Base-by-base conservation (phyloP, 768 basidiomycete genomes). In the Amanita rimosa region DNA sequence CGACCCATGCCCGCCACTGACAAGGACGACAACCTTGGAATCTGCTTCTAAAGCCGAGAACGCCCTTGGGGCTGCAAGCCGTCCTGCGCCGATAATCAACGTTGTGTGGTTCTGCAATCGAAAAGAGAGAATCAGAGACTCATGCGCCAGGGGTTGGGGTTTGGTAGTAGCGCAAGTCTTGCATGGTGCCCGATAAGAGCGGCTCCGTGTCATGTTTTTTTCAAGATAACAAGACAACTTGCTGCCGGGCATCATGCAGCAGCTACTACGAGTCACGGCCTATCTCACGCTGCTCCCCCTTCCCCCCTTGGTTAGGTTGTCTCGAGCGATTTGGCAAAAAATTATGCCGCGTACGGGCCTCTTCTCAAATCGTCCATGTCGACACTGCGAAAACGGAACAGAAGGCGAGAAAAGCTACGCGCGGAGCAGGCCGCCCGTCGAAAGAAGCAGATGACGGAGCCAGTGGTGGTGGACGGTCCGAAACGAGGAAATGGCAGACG, bases 341-440 rank as follows among this genome's bases (percentile, higher is more conserved):
- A 94, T 62, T 79, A 90, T 54, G 56, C 73, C 1, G 68, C 71
- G 11, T 97, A 96, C 58, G 85, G 86, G 10, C 55, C 76, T 6
- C 74, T 95, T 1, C 76, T 95, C 49, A 94, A 93, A 67, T 60
- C 83, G 0, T 80, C 81, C 7, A 83, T 94, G 74, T 71, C 78
- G 4, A 76, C 80, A 38, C 78, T 97, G 50, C 82, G 90, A 14
- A 95, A 95, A 64, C 80, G 93, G 14, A 92, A 97, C 72, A 95
- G 90, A n/a, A 95, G 93, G 64, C 80, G 84, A 41, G 93, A 95
- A 62, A 94, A 91, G 65, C 68, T 72, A 16, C 78, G 81, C 21
- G 69, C 79, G 1, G 93, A 96, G 56, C 71, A 81, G 50, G 61
- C 73, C 10, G 71, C 78, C 4, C 75, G 74, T 54, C 77, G 83